Evolutionary conservation across 2,329 filamentous ascomycete genomes (phyloP), one percentile per base, ranked within the genome.

Genomic region (Blastomyces silverae): DNA sequence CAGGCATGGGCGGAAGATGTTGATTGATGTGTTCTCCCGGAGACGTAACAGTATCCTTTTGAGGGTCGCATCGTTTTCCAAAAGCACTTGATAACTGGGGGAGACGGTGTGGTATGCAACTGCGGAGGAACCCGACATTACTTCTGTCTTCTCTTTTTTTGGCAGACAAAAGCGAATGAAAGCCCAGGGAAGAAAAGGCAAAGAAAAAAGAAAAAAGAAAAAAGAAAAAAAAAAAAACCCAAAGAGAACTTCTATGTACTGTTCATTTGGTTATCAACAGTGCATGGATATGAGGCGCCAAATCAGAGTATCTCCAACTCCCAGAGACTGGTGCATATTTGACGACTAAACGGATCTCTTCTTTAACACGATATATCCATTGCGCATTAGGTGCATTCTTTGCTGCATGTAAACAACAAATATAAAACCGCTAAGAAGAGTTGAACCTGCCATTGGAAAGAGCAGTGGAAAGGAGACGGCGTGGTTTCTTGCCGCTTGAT

Each of bases 1-100:
- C 15, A 65, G 31, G 25, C 56, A 63, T 2, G 59, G 62, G 2
- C 62, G 31, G 25, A 68, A 67, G 3, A 59, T 56, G 11, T 60
- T 37, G 20, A 10, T 4, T 15, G 62, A 44, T 44, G 48, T 20
- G 28, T 1, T 64, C 42, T 64, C 60, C 22, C 65, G 46, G 37
- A 68, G 39, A 53, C 46, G 13, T 17, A 63, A 39, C 15, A 65
- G 44, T n/a, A 60, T 20, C 46, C 37, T n/a, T 31, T 60, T 52
- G 55, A 59, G 37, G 44, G 28, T 61, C 20, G 42, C 58, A 25
- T 61, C 13, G 11, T 31, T 37, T 34, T 31, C 25, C 28, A 61
- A 42, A 22, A 48, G 25, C 6, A 42, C 34, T 39, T 42, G 7
- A 34, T 48, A 13, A 44, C 17, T 50, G 17, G 58, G 17, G 13